Conservation (phyloP, 2,329 filamentous ascomycete species). For the Botrytis hyacinthi region DNA sequence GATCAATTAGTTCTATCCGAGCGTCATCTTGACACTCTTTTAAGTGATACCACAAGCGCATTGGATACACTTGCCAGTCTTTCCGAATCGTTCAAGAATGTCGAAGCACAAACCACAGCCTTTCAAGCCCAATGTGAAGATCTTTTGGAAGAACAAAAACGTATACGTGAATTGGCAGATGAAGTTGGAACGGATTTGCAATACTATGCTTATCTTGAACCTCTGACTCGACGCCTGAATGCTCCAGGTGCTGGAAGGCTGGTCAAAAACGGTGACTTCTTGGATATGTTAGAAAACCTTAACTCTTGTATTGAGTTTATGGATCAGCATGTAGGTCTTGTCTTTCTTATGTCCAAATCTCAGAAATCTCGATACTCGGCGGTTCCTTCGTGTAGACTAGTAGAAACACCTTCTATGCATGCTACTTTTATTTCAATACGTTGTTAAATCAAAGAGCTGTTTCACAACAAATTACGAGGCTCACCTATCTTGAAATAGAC, state of each 20-base stretch:
- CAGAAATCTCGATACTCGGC: neutral
- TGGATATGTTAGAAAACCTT: constrained; percentile 81
- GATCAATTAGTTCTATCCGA: constrained; percentile 80
- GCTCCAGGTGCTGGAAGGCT: constrained; percentile 84
- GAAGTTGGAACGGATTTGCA: constrained; percentile 86
- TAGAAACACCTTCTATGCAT: neutral
- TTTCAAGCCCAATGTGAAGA: constrained; percentile 93
- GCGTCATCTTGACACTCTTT: constrained; percentile 74
- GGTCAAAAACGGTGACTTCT: constrained; percentile 80
- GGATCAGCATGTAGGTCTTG: constrained; percentile 68
- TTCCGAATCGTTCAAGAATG: constrained; percentile 80
- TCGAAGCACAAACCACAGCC: constrained; percentile 86
- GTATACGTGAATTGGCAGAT: constrained; percentile 74
- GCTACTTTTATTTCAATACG: neutral
- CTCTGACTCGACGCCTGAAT: constrained; percentile 84
- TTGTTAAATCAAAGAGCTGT: neutral
- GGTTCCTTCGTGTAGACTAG: neutral
- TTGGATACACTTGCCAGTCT: constrained; percentile 74
- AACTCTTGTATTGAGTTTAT: constrained; percentile 93
- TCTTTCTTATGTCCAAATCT: neutral
- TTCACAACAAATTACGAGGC: neutral
- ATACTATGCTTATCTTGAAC: constrained; percentile 92
- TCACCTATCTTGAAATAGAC: neutral
- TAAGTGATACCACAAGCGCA: constrained; percentile 73
- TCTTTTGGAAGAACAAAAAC: constrained; percentile 75